Conservation (phyloP, 257 asterid genomes). For the Fraxinus americana region DNA sequence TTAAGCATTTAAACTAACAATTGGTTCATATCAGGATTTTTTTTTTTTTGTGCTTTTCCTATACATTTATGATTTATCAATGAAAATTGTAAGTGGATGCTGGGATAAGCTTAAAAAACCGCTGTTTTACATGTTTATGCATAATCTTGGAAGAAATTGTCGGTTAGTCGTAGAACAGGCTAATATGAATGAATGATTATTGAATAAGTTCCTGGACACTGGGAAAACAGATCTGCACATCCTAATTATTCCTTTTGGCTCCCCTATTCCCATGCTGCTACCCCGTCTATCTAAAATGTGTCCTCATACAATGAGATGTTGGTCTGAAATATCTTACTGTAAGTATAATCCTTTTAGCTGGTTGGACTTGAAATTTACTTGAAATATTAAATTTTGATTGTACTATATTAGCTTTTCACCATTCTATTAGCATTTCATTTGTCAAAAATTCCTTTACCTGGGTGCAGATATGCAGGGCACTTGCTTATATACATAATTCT, state of each 20-base stretch:
- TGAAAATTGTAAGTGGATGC: slow-evolving; percentile 7
- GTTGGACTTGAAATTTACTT: not conserved
- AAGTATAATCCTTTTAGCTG: not conserved
- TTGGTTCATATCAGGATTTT: slow-evolving; percentile 5
- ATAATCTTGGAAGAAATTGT: slow-evolving; percentile 11
- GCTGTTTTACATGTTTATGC: not conserved
- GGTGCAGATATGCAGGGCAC: slow-evolving; percentile 91
- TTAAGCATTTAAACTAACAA: not conserved
- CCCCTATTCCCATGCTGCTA: slow-evolving; percentile 9
- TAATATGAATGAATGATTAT: slow-evolving; percentile 12
- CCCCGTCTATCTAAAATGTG: not conserved
- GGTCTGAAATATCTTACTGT: not conserved
- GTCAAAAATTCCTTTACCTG: slow-evolving; percentile 23
- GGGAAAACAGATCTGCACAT: not conserved
- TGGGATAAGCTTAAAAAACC: not conserved
- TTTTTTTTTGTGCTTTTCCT: not conserved
- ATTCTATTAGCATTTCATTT: slow-evolving; percentile 15
- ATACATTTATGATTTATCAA: not conserved
- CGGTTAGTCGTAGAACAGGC: not conserved
- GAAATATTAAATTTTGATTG: not conserved
- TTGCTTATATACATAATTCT: slow-evolving; percentile 92
- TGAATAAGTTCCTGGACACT: slow-evolving; percentile 7
- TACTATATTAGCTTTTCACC: slow-evolving; percentile 10
- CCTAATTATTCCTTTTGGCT: not conserved
- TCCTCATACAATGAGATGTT: not conserved